phyloP scores from a whole-genome alignment of 352 stramenopile genomes.

The Globisporangium nodosum region DNA sequence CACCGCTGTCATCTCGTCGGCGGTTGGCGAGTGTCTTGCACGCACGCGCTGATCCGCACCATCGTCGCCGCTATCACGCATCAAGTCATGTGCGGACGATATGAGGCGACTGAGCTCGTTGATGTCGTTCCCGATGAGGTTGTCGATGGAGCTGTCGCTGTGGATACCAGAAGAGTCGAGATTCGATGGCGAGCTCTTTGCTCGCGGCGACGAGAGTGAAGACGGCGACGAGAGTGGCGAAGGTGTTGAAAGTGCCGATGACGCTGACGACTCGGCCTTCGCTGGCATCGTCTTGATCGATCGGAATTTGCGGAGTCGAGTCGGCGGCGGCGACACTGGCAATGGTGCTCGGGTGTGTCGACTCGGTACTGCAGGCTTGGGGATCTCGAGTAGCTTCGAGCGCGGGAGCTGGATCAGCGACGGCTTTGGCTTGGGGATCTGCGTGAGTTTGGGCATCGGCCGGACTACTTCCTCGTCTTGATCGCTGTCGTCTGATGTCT shows the following conservation, averaged over 20 bases:
- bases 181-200: not conserved
- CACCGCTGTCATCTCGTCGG: slow-evolving; percentile 22
- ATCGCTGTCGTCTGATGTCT: slow-evolving; percentile 4
- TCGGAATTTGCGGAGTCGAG: not conserved
- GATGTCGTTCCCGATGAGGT: slow-evolving; percentile 44
- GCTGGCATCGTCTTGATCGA: not conserved
- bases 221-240: not conserved
- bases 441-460: slow-evolving; percentile 44
- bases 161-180: not conserved
- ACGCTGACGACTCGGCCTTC: not conserved
- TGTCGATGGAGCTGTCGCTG: slow-evolving; percentile 36
- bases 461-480: slow-evolving; percentile 15
- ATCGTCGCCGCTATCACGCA: not conserved
- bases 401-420: slow-evolving; percentile 22
- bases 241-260: not conserved
- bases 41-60: not conserved
- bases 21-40: slow-evolving; percentile 17
- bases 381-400: slow-evolving; percentile 4
- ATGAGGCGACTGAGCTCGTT: slow-evolving; percentile 35
- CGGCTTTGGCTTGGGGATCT: slow-evolving; percentile 35
- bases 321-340: not conserved
- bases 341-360: not conserved
- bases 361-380: slow-evolving; percentile 3
- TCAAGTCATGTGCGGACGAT: slow-evolving; percentile 13
- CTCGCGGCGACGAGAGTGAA: not conserved